Evolutionary conservation across 176 grass and related monocot genomes (phyloP).

Genomic region (Paspalum vaginatum): DNA sequence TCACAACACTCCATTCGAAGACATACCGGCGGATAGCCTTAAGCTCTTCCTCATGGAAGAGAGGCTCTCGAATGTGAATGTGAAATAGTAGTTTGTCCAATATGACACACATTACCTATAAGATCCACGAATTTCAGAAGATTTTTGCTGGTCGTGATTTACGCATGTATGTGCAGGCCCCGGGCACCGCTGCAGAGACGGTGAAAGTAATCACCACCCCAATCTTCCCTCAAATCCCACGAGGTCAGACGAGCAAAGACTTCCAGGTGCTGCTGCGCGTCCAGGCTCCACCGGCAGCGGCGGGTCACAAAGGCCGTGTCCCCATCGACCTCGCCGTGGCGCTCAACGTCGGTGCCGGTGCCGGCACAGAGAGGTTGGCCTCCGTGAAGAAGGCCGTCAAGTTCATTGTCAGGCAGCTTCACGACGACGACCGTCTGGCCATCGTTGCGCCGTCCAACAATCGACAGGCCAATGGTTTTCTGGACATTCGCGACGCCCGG

Average conservation of each 20-base stretch:
- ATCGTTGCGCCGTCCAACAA: too few species aligned
- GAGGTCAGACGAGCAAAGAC: neutral
- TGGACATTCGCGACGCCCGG: too few species aligned
- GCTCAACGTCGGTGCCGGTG: neutral
- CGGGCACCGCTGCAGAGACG: neutral
- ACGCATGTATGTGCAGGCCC: neutral
- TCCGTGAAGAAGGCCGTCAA: neutral
- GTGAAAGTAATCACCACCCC: neutral
- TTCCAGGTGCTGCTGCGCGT: constrained; percentile 1
- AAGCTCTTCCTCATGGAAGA: too few species aligned
- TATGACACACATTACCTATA: too few species aligned
- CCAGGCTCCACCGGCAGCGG: neutral
- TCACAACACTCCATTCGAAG: too few species aligned
- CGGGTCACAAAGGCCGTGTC: neutral
- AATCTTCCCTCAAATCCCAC: neutral
- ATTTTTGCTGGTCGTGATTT: too few species aligned
- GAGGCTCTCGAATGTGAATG: too few species aligned
- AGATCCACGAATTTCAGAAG: too few species aligned
- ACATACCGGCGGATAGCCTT: too few species aligned
- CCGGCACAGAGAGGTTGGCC: neutral
- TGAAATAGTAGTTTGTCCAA: too few species aligned
- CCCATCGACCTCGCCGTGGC: constrained; percentile 11
- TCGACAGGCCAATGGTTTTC: too few species aligned
- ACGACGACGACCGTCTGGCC: too few species aligned
- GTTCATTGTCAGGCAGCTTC: neutral